A percentile compares a stretch with the other conserved stretches of the same genome.
Conservation (phyloP, 140 eudicot genomes). For the Senecio squalidus region DNA sequence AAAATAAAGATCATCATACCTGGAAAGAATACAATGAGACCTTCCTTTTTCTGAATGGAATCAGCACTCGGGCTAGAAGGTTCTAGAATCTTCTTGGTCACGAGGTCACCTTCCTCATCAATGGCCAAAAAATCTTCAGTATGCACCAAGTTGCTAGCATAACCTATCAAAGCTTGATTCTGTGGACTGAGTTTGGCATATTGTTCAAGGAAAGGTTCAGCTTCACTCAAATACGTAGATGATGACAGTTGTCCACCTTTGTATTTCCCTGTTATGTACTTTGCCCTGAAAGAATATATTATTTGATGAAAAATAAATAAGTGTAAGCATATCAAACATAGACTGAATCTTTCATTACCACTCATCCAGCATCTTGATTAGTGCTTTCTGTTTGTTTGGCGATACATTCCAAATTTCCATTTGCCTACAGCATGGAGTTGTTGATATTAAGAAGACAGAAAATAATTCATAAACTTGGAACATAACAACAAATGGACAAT, state of each 20-base stretch:
- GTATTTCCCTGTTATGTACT: conserved; percentile 57
- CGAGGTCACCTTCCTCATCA: conserved; percentile 86
- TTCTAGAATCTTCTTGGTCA: conserved; percentile 40
- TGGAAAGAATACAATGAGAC: conserved; percentile 93
- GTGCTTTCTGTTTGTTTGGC: conserved; percentile 57
- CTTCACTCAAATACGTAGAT: conserved; percentile 81
- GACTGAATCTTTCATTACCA: conserved; percentile 43
- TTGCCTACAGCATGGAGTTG: conserved; percentile 45
- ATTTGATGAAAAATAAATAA: not conserved
- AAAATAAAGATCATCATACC: conserved; percentile 32
- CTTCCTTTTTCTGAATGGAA: conserved; percentile 60
- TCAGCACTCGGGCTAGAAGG: conserved; percentile 55
- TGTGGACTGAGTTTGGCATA: conserved; percentile 80
- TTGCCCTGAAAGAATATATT: conserved; percentile 49
- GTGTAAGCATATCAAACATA: not conserved
- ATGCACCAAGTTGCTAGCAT: conserved; percentile 71
- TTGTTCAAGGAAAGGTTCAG: conserved; percentile 91
- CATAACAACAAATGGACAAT: not conserved
- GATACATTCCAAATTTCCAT: conserved; percentile 94
- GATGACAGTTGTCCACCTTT: conserved; percentile 61
- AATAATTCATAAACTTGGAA: not conserved
- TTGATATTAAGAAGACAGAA: too few species aligned
- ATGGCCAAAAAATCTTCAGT: conserved; percentile 85
- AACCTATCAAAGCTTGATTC: conserved; percentile 77
- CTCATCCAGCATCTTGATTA: conserved; percentile 88